Evolutionary conservation across 768 basidiomycete genomes (phyloP).

Genomic region (Leccinum aurantiacum): DNA sequence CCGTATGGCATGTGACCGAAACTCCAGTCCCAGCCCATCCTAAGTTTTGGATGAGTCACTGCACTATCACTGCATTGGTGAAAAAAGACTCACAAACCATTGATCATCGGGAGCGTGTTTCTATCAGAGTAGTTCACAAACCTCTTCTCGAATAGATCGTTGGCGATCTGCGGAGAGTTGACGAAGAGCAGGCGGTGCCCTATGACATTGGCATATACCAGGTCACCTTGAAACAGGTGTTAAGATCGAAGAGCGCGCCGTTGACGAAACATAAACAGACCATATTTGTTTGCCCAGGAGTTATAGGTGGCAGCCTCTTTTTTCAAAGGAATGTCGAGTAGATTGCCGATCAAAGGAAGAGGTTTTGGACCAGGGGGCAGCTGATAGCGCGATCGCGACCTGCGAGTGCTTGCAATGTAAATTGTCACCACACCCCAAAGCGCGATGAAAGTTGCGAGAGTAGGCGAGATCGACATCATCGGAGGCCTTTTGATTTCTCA

Average conservation of each 20-base stretch:
- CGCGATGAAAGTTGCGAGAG: constrained; percentile 19
- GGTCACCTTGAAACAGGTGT: constrained; percentile 38
- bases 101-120: constrained; percentile 46
- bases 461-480: constrained; percentile 22
- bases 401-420: constrained; percentile 18
- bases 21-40: constrained; percentile 49
- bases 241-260: not conserved
- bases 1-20: constrained; percentile 58
- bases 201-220: constrained; percentile 53
- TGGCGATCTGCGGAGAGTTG: constrained; percentile 45
- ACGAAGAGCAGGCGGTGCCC: constrained; percentile 50
- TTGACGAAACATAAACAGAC: constrained; percentile 20
- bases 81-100: constrained; percentile 41
- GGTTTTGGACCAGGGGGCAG: constrained; percentile 57
- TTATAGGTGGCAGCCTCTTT: constrained; percentile 43
- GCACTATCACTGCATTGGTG: not conserved
- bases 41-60: constrained; percentile 26
- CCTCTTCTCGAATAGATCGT: constrained; percentile 57
- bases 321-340: constrained; percentile 44
- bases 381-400: constrained; percentile 27
- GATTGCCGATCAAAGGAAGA: constrained; percentile 53
- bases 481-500: constrained; percentile 4
- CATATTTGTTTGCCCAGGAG: constrained; percentile 39
- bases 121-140: constrained; percentile 58
- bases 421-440: constrained; percentile 23